Base-by-base conservation (phyloP, 2,329 filamentous ascomycete species). In the Talaromyces verruculosus region DNA sequence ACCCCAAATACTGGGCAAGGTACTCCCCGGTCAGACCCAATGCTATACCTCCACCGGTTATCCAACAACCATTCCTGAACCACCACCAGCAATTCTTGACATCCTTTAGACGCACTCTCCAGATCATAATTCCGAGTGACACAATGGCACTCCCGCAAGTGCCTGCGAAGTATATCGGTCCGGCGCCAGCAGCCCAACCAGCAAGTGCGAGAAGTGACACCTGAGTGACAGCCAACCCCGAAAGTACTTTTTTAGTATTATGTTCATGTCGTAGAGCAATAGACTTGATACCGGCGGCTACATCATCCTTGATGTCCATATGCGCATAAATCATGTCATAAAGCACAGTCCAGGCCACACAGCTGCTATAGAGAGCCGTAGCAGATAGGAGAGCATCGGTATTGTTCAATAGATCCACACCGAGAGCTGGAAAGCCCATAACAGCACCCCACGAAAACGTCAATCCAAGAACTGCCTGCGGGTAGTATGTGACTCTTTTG, bases 81-180 rank as follows among this genome's bases (percentile, higher is more conserved):
- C 87, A 89, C 82, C 84, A 87, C 84, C 86, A 88, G 70, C 87
- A 88, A 70, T 86, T 83, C 68, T 79, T 77, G 59, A 87, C 84
- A 61, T 82, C 83, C 67, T 86, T 84, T 67, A 89, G 71, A 64
- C 83, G 81, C 33, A 88, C 87, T 67, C 79, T 83, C 76, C 82
- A 83, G 22, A 88, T 87, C 85, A 88, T 88, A 17, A 83, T 81
- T 1, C 80, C 84, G 28, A 88, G 77, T 1, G 85, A 83, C 39
- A 82, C 68, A 30, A 81, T 79, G 8, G 85, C 85, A 66, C 86
- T 83, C 41, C 87, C 87, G 67, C 85, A 87, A 59, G 82, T 84
- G 5, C 85, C 85, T 11, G 82, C 70, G 67, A 85, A 88, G 76
- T 86, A 89, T 15, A 86, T 71, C 1, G 86, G 86, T 0, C 87